Conservation (phyloP, 179 eudicot species). For the Nepenthes alata region DNA sequence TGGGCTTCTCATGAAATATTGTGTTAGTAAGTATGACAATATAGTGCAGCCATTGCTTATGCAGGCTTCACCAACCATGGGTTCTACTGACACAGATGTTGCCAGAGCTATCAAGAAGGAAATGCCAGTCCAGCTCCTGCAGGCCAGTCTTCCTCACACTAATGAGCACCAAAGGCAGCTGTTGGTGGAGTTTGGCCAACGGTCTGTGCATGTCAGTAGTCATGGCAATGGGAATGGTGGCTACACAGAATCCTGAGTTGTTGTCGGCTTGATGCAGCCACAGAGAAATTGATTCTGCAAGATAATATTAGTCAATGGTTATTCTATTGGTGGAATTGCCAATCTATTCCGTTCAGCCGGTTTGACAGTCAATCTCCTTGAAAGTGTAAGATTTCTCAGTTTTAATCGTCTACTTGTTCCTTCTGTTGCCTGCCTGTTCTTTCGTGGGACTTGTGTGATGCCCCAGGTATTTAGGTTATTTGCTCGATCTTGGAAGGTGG, state of each 20-base stretch:
- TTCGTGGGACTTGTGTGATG: background rate
- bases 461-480: background rate
- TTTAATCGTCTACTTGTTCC: background rate
- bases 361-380: background rate
- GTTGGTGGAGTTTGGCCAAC: constrained; percentile 51
- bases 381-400: background rate
- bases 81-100: constrained; percentile 28
- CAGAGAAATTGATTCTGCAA: background rate
- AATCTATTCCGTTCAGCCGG: background rate
- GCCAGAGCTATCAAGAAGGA: constrained; percentile 50
- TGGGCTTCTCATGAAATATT: constrained; percentile 52
- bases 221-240: background rate
- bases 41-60: constrained; percentile 43
- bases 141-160: constrained; percentile 73
- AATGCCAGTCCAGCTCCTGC: constrained; percentile 72
- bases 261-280: background rate
- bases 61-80: constrained; percentile 26
- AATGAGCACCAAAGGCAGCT: constrained; percentile 46
- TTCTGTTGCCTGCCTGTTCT: background rate
- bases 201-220: constrained; percentile 32
- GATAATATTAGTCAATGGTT: background rate
- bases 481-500: background rate
- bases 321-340: background rate
- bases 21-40: constrained; percentile 55
- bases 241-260: background rate